Percentiles rank a stretch among this genome's conserved stretches.
Conservation (phyloP, 2,329 filamentous ascomycete genomes). For the Penicillium sp. region DNA sequence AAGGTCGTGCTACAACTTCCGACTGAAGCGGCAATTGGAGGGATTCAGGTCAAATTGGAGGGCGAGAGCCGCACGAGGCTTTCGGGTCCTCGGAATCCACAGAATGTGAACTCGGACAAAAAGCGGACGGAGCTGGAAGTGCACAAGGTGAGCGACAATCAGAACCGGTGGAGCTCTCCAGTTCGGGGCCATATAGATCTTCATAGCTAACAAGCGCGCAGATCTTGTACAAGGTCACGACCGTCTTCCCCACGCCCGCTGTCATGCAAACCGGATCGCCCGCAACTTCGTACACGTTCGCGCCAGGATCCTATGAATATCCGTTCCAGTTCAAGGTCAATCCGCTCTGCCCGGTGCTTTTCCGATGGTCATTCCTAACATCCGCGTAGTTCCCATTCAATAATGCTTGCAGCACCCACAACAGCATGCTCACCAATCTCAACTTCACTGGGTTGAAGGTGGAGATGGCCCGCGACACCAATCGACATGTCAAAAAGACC, state of each 20-base stretch:
- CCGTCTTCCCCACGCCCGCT: constrained; percentile 47
- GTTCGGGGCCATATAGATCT: too few relatives aligned
- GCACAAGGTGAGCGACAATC: constrained; percentile 51
- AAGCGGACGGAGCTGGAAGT: constrained; percentile 49
- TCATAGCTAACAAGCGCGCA: constrained; percentile 18
- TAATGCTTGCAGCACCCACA: constrained; percentile 47
- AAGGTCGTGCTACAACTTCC: constrained; percentile 44
- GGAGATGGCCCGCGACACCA: constrained; percentile 45
- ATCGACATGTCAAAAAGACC: constrained; percentile 74
- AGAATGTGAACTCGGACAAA: constrained; percentile 46
- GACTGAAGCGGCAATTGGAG: constrained; percentile 44
- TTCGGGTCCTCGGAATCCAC: constrained; percentile 39
- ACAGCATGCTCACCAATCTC: constrained; percentile 47
- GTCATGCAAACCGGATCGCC: constrained; percentile 38
- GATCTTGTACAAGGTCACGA: constrained; percentile 49
- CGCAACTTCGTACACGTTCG: constrained; percentile 44
- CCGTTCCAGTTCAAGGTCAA: constrained; percentile 51
- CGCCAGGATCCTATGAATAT: constrained; percentile 48
- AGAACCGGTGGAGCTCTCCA: too few relatives aligned
- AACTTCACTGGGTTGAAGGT: constrained; percentile 46
- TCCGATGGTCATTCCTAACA: constrained; percentile 1
- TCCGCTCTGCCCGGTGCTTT: background rate
- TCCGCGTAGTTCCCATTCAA: constrained; percentile 48
- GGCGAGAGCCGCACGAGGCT: constrained; percentile 49
- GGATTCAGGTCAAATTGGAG: constrained; percentile 50